Evolutionary conservation across 805 yeast genomes (phyloP).

Genomic region (Candida mattraensis): DNA sequence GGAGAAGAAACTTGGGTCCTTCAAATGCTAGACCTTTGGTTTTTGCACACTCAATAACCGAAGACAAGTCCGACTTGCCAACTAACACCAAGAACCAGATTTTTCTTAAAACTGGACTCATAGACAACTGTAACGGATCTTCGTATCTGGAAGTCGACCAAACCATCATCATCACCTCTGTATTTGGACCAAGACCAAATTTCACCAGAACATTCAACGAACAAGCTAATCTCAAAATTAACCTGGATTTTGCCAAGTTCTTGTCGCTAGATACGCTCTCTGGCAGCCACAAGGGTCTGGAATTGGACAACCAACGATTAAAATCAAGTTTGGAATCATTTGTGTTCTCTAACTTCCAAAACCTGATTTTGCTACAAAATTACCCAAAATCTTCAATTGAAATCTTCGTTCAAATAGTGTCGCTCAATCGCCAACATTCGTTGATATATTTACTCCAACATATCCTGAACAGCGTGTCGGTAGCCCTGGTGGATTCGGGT

Average conservation of each 20-base stretch:
- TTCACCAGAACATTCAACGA: constrained; percentile 34
- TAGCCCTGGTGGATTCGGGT: constrained; percentile 84
- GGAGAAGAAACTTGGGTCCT: constrained; percentile 89
- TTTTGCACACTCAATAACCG: constrained; percentile 29
- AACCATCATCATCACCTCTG: constrained; percentile 62
- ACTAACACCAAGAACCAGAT: constrained; percentile 28
- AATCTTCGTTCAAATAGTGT: constrained; percentile 66
- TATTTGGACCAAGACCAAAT: constrained; percentile 87
- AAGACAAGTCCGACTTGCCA: constrained; percentile 14
- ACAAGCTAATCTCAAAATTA: constrained; percentile 29
- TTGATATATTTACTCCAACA: constrained; percentile 40
- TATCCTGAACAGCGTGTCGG: constrained; percentile 58
- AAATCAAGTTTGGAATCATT: constrained; percentile 39
- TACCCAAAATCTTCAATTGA: constrained; percentile 92
- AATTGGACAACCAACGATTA: constrained; percentile 15
- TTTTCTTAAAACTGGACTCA: constrained; percentile 62
- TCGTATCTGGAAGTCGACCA: constrained; percentile 71
- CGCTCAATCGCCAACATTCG: constrained; percentile 38
- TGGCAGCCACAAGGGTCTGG: constrained; percentile 37
- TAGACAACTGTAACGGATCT: constrained; percentile 79
- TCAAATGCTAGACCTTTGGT: constrained; percentile 55
- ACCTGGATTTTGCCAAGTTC: constrained; percentile 48
- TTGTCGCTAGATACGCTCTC: constrained; percentile 20
- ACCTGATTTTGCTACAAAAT: constrained; percentile 54
- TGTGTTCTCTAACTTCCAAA: constrained; percentile 35